Evolutionary conservation across 176 grass and related monocot species (phyloP).

Genomic region (Hordeum marinum): DNA sequence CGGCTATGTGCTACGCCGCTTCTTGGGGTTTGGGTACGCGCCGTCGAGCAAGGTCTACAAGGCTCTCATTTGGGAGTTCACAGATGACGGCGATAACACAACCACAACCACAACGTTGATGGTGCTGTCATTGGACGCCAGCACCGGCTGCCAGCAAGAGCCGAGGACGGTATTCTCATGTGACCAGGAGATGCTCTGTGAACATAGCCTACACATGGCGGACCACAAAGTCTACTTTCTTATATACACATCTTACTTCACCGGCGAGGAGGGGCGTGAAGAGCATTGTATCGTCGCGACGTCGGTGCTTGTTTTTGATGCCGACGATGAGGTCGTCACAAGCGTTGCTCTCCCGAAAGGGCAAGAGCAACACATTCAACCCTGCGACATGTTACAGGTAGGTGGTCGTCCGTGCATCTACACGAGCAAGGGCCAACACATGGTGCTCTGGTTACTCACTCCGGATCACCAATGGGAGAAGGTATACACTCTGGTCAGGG

Average conservation of each 20-base stretch:
- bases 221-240: not conserved
- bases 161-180: not conserved
- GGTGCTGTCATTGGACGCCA: not conserved
- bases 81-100: not conserved
- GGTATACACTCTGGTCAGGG: not conserved
- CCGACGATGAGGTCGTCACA: not conserved
- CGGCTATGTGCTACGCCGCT: not conserved
- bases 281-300: too few relatives aligned
- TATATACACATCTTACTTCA: not conserved
- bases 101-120: not conserved
- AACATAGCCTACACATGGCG: not conserved
- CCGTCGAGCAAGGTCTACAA: not conserved
- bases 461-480: not conserved
- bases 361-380: not conserved
- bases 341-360: not conserved
- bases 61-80: not conserved
- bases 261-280: not conserved
- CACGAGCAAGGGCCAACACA: not conserved
- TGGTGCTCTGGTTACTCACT: not conserved
- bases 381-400: not conserved
- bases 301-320: not conserved
- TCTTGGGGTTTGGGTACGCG: not conserved
- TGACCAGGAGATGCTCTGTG: not conserved
- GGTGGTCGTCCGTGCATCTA: not conserved
- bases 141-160: not conserved